Evolutionary conservation across 2,329 filamentous ascomycete genomes (phyloP).

Genomic region (Cercospora brassicicola): DNA sequence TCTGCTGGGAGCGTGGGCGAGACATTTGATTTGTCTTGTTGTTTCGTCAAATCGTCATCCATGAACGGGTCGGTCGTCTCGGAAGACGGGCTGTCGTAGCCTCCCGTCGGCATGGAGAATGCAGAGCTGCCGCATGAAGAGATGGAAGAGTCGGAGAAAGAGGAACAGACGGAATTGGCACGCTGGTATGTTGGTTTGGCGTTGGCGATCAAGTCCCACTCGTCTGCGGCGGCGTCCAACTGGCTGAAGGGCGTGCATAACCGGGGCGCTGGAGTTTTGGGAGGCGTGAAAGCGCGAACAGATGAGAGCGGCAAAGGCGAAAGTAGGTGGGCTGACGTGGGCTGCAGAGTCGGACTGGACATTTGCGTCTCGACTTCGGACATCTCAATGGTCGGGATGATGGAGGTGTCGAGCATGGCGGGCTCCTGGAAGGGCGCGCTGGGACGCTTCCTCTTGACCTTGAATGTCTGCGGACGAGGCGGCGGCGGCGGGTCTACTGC

Average conservation of each 20-base stretch:
- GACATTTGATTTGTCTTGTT: conserved; percentile 26
- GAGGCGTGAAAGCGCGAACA: conserved; percentile 47
- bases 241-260: conserved; percentile 28
- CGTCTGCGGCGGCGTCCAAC: conserved; percentile 32
- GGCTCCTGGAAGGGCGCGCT: conserved; percentile 27
- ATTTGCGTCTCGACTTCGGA: conserved; percentile 40
- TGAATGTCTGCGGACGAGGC: conserved; percentile 50
- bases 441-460: conserved; percentile 50
- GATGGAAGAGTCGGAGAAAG: conserved; percentile 62
- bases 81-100: conserved; percentile 62
- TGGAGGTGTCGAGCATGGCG: conserved; percentile 33
- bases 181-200: conserved; percentile 46
- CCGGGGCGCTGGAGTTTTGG: conserved; percentile 49
- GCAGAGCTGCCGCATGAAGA: conserved; percentile 60
- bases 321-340: conserved; percentile 42
- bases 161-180: conserved; percentile 59
- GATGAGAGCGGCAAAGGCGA: conserved; percentile 42
- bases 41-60: conserved; percentile 33
- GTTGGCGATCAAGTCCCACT: conserved; percentile 38
- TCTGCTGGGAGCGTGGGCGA: conserved; percentile 29
- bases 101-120: conserved; percentile 46
- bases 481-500: conserved; percentile 45
- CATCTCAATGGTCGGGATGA: conserved; percentile 54
- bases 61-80: conserved; percentile 59
- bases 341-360: conserved; percentile 34